Base-by-base conservation (phyloP, 352 stramenopile genomes). In the Phytophthora fragariae region DNA sequence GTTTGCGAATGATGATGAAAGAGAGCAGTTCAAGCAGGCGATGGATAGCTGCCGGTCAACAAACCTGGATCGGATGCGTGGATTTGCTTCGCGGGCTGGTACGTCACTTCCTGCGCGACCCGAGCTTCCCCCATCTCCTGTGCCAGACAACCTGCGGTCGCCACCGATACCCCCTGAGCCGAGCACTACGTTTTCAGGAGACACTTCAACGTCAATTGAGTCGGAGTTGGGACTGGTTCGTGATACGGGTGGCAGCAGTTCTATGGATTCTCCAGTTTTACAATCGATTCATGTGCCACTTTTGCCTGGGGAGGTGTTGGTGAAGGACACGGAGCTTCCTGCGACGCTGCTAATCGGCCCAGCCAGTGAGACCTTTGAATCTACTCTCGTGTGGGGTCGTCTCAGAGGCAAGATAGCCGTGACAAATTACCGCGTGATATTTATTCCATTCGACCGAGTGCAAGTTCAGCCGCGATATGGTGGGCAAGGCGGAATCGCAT, bases 341-440 rank as follows among this genome's bases (percentile, higher is more conserved):
- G 84, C 77, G 4, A 92, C 84, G 1, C 60, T 94, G 11, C 64
- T 95, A 19, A 85, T 92, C 35, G 86, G 88, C 4, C 82, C 88
- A 24, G 76, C 72, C 17, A 86, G 77, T 12, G 88, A 95, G 63
- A 80, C 79, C 10, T 80, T 81, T 35, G 88, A 95, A 31, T 76
- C 75, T 3, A 82, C 88, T 31, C 68, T 77, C 2, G 68, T 92
- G 3, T 95, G 88, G 88, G 83, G 85, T 1, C 76, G 86, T n/a
- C 75, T 93, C 68, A 84, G 82, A 19, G 89, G 88, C 10, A 76
- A 84, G 60, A 60, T 95, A 2, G 71, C 77, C 2, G 78, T 94
- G 54, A 96, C 89, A 12, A 96, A 94, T 70, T 96, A 92, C 55
- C 80, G 89, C 11, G 81, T 96, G 19, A 70, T 94, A 4, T 94